Percentiles rank a stretch among this genome's conserved stretches.
phyloP scores from a whole-genome alignment of 2,329 filamentous ascomycete genomes.

The Monosporascus ibericus region DNA sequence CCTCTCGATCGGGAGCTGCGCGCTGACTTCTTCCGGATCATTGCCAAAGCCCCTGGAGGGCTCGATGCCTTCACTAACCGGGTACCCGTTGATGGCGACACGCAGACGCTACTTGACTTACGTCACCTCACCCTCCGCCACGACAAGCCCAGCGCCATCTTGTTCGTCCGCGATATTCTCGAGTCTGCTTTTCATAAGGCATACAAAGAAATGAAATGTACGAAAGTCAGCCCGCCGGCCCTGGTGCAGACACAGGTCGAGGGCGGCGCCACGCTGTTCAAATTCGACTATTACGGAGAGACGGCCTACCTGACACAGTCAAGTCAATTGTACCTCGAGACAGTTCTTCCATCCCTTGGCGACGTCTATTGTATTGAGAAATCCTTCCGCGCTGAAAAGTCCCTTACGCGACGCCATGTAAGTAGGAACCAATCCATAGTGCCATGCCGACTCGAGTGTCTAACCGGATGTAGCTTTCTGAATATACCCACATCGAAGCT shows the following conservation, averaged over 20 bases:
- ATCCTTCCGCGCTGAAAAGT: slow-evolving; percentile 97
- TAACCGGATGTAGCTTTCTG: slow-evolving; percentile 53
- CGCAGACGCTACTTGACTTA: slow-evolving; percentile 63
- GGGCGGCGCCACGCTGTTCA: slow-evolving; percentile 86
- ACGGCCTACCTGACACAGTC: slow-evolving; percentile 93
- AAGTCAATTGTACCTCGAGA: slow-evolving; percentile 96
- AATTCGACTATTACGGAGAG: slow-evolving; percentile 83
- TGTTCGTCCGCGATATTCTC: slow-evolving; percentile 78
- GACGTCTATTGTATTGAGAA: slow-evolving; percentile 98
- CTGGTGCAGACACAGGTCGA: slow-evolving; percentile 95
- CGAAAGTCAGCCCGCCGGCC: slow-evolving; percentile 82
- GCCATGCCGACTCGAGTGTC: not conserved
- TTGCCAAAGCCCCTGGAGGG: slow-evolving; percentile 73
- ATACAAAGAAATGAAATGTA: slow-evolving; percentile 70
- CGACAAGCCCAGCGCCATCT: slow-evolving; percentile 75
- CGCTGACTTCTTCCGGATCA: slow-evolving; percentile 81
- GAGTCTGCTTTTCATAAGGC: slow-evolving; percentile 74
- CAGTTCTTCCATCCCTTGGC: slow-evolving; percentile 80
- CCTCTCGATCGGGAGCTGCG: slow-evolving; percentile 83
- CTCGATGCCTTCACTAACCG: slow-evolving; percentile 88
- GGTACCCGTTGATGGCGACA: slow-evolving; percentile 49
- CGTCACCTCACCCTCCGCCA: slow-evolving; percentile 81
- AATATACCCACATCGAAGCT: slow-evolving; percentile 95
- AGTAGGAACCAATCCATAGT: not conserved
- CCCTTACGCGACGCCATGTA: slow-evolving; percentile 77